A percentile compares a stretch with the other conserved stretches of the same genome.
Conservation (phyloP, 2,329 filamentous ascomycete genomes). For the Penicillium sp. region DNA sequence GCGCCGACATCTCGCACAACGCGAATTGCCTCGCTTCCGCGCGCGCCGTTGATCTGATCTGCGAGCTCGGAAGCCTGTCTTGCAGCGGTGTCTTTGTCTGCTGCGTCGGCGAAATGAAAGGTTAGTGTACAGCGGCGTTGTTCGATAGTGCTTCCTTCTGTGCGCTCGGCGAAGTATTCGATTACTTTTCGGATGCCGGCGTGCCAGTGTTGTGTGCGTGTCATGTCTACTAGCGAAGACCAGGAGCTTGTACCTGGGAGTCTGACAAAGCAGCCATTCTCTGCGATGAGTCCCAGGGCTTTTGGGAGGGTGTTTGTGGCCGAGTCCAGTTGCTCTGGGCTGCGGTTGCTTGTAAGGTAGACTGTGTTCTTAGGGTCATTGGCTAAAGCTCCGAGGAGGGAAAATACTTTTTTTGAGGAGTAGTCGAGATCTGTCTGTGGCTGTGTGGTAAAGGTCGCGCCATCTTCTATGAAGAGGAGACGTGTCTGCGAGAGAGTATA, state of each 20-base stretch:
- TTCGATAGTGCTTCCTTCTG: slow-evolving; percentile 82
- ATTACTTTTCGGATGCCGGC: slow-evolving; percentile 79
- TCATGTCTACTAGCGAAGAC: slow-evolving; percentile 73
- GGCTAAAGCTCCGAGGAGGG: slow-evolving; percentile 76
- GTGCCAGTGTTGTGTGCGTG: slow-evolving; percentile 76
- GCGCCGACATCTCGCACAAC: slow-evolving; percentile 79
- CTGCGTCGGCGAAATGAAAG: slow-evolving; percentile 81
- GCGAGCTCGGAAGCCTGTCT: slow-evolving; percentile 88
- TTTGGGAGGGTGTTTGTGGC: slow-evolving; percentile 69
- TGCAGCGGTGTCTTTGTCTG: slow-evolving; percentile 73
- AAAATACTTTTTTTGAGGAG: slow-evolving; percentile 74
- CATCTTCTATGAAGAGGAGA: slow-evolving; percentile 88
- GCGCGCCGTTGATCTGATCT: slow-evolving; percentile 91
- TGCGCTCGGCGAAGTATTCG: slow-evolving; percentile 85
- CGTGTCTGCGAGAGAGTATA: slow-evolving; percentile 70
- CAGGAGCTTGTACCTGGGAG: slow-evolving; percentile 68
- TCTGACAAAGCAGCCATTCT: slow-evolving; percentile 88
- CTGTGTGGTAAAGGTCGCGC: slow-evolving; percentile 77
- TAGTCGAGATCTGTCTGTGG: slow-evolving; percentile 76
- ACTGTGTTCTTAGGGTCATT: slow-evolving; percentile 78
- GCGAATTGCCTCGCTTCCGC: slow-evolving; percentile 78
- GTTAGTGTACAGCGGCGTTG: slow-evolving; percentile 83
- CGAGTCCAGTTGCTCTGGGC: slow-evolving; percentile 81
- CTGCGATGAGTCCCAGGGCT: slow-evolving; percentile 82
- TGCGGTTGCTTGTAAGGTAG: slow-evolving; percentile 87